A percentile compares a stretch with the other conserved stretches of the same genome.
Conservation (phyloP, 1,284 basidiomycete species). For the Naganishia sp. region DNA sequence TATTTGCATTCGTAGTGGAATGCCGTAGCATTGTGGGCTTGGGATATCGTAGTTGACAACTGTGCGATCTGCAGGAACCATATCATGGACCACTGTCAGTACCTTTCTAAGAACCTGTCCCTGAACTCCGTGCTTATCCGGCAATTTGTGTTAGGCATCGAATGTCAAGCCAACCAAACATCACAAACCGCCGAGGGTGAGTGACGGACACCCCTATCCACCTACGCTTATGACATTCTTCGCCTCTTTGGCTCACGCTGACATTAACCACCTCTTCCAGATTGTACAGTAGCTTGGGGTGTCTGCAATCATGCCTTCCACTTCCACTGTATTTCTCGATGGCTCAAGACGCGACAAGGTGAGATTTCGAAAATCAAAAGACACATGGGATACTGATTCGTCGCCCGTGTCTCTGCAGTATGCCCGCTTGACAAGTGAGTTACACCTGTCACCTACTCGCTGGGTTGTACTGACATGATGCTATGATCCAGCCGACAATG, state of each 20-base stretch:
- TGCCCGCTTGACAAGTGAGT: slow-evolving; percentile 87
- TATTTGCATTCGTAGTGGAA: slow-evolving; percentile 71
- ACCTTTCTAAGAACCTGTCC: slow-evolving; percentile 16
- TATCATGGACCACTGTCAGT: slow-evolving; percentile 95
- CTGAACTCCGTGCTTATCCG: slow-evolving; percentile 8
- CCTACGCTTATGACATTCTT: background rate
- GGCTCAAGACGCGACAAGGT: slow-evolving; percentile 94
- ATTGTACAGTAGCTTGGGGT: slow-evolving; percentile 99
- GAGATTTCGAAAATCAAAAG: slow-evolving; percentile 29
- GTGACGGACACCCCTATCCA: background rate
- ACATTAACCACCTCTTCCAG: slow-evolving; percentile 47
- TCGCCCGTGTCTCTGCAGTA: slow-evolving; percentile 57
- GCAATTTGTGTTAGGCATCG: slow-evolving; percentile 70
- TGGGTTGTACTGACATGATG: background rate
- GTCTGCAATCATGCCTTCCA: slow-evolving; percentile 99
- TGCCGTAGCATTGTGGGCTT: slow-evolving; percentile 92
- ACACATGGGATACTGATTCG: slow-evolving; percentile 31
- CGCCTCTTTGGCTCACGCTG: background rate
- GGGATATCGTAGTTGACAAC: slow-evolving; percentile 96
- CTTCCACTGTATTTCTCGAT: slow-evolving; percentile 99
- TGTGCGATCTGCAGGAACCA: slow-evolving; percentile 95
- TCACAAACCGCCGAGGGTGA: slow-evolving; percentile 25
- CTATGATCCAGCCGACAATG: slow-evolving; percentile 49
- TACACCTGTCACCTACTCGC: background rate
- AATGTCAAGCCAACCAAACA: slow-evolving; percentile 90